Conservation (phyloP, 2,329 filamentous ascomycete genomes). For the Fusarium nanum region DNA sequence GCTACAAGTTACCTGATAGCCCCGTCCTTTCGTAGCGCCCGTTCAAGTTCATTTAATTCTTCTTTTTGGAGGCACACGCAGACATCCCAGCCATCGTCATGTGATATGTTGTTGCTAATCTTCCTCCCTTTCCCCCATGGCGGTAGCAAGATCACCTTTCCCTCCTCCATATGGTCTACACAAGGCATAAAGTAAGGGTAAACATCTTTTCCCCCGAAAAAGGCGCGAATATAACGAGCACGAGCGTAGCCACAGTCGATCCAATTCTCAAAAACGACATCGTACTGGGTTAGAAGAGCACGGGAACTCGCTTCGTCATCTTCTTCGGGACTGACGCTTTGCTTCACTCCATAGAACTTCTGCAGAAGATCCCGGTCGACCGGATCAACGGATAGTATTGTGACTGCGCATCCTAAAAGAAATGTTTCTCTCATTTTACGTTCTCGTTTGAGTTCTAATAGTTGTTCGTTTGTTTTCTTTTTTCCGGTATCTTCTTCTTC, state of each 20-base stretch:
- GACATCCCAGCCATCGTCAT: neutral
- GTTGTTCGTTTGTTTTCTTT: neutral
- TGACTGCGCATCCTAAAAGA: conserved; percentile 7
- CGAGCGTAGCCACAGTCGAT: conserved; percentile 12
- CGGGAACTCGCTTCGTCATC: conserved; percentile 23
- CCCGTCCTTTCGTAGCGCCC: neutral
- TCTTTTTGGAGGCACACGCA: conserved; percentile 27
- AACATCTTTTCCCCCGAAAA: neutral
- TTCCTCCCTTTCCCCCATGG: conserved; percentile 7
- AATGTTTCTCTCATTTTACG: rapidly evolving
- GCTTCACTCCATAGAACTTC: conserved; percentile 34
- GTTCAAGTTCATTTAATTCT: conserved; percentile 11
- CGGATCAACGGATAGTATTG: neutral
- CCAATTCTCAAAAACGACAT: conserved; percentile 42
- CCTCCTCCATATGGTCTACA: conserved; percentile 27
- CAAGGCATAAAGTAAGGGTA: conserved; percentile 32
- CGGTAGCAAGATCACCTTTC: conserved; percentile 37
- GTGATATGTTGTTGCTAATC: conserved; percentile 4
- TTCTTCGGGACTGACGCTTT: neutral
- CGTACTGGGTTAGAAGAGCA: conserved; percentile 16
- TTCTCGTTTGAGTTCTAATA: neutral
- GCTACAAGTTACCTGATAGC: neutral
- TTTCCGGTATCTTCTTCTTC: neutral
- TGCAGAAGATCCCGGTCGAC: conserved; percentile 14
- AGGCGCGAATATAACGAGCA: neutral